Conservation (phyloP, 192 early-diverging fungal species). For the Lunasporangiospora selenospora region DNA sequence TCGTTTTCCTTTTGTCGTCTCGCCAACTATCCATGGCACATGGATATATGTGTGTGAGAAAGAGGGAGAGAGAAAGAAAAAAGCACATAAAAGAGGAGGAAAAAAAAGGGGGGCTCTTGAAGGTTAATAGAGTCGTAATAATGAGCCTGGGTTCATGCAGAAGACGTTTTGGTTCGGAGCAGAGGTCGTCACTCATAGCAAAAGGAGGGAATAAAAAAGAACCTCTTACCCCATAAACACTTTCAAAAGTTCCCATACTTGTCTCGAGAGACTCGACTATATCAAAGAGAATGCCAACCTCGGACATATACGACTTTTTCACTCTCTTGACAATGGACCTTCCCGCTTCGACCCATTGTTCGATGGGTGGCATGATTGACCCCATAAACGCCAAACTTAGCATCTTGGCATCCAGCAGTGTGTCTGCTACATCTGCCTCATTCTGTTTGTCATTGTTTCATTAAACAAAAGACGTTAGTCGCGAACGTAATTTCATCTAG, state of each 20-base stretch:
- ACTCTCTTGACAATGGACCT: slow-evolving; percentile 13
- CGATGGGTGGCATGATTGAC: slow-evolving; percentile 47
- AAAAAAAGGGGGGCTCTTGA: too few species aligned
- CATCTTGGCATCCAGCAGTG: slow-evolving; percentile 58
- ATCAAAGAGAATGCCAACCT: slow-evolving; percentile 43
- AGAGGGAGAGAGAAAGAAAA: too few species aligned
- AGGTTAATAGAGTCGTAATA: too few species aligned
- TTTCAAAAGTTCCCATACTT: slow-evolving; percentile 47
- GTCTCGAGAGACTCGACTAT: slow-evolving; percentile 41
- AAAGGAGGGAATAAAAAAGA: too few species aligned
- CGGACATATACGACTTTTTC: slow-evolving; percentile 29
- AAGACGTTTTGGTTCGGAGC: too few species aligned
- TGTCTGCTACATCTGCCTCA: slow-evolving; percentile 66
- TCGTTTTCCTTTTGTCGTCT: slow-evolving; percentile 51
- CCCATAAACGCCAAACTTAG: slow-evolving; percentile 46
- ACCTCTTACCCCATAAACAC: slow-evolving; percentile 42
- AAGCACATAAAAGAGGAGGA: too few species aligned
- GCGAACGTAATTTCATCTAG: too few species aligned
- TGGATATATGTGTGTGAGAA: too few species aligned
- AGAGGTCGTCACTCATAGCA: too few species aligned
- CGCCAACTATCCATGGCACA: slow-evolving; percentile 49
- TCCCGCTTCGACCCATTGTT: slow-evolving; percentile 46
- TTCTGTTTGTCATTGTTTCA: too few species aligned
- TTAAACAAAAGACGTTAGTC: too few species aligned
- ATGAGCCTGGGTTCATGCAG: too few species aligned